These are phyloP conservation scores for Blumeria graminis DNA, from an alignment of 2,329 filamentous ascomycete species.

Conservation along the genomic window DNA sequence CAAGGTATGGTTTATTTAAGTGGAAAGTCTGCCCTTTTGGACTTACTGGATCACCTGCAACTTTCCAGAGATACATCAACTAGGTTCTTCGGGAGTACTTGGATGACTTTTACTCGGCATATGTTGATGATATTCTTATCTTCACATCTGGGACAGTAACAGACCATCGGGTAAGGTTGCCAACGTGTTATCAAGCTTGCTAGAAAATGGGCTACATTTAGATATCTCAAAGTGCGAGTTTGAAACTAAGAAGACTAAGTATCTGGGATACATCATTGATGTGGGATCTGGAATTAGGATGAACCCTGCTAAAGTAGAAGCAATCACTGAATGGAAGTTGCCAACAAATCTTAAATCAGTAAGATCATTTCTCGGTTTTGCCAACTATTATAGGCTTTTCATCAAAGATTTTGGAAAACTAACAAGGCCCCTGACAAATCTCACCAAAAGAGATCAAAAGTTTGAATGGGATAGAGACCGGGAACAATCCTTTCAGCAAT, in stretches of 20 bases:
- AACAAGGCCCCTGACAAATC: neutral
- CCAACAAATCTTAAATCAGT: neutral
- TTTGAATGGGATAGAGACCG: neutral
- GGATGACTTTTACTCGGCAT: too few species aligned
- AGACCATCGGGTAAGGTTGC: too few species aligned
- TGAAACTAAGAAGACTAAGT: neutral
- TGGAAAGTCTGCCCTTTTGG: slow-evolving; percentile 2
- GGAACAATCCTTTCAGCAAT: neutral
- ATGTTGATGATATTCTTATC: too few species aligned
- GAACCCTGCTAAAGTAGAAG: neutral
- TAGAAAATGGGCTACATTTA: neutral
- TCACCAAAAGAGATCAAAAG: neutral
- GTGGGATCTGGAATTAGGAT: neutral
- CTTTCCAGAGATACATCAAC: slow-evolving; percentile 2
- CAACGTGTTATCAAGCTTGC: too few species aligned
- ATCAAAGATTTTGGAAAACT: neutral
- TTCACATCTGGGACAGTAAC: too few species aligned
- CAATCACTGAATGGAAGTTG: neutral
- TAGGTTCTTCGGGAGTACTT: too few species aligned
- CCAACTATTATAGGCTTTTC: neutral
- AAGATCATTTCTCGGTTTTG: neutral
- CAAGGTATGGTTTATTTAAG: neutral
- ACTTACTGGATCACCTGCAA: neutral
- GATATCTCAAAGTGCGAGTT: neutral
- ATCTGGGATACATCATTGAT: neutral